A percentile compares a stretch with the other conserved stretches of the same genome.
phyloP scores from a whole-genome alignment of 768 basidiomycete genomes.

The Pilatotrama ljubarskyi region DNA sequence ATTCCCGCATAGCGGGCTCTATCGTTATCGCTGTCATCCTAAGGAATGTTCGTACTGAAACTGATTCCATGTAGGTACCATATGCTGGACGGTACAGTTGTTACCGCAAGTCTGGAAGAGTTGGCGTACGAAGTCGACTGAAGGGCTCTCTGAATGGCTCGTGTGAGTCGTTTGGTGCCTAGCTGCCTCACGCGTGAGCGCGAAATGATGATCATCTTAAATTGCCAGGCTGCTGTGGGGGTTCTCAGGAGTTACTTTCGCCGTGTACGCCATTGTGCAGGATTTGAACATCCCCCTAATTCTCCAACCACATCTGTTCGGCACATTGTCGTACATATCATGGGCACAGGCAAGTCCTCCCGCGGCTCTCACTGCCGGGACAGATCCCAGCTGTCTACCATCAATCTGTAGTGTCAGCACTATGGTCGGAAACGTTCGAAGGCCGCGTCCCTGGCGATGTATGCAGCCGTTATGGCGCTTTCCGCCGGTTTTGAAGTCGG shows the following conservation, averaged over 20 bases:
- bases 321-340: conserved; percentile 54
- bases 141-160: conserved; percentile 66
- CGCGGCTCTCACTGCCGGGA: background rate
- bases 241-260: conserved; percentile 55
- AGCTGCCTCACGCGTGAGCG: too few relatives aligned
- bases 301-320: conserved; percentile 64
- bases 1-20: background rate
- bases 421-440: conserved; percentile 50
- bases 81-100: conserved; percentile 66
- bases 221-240: conserved; percentile 58
- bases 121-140: conserved; percentile 64
- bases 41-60: background rate
- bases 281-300: conserved; percentile 72
- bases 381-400: background rate
- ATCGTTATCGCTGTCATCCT: background rate
- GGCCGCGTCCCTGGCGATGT: conserved; percentile 35
- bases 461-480: conserved; percentile 40
- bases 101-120: conserved; percentile 76
- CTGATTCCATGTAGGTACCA: conserved; percentile 43
- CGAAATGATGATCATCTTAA: background rate
- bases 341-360: conserved; percentile 57
- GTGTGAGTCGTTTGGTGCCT: conserved; percentile 42
- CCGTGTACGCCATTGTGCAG: conserved; percentile 65
- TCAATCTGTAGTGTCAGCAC: conserved; percentile 57
- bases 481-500: conserved; percentile 59